Evolutionary conservation across 305 asterid genomes (phyloP), one percentile per base, ranked within the genome.

Genomic region (Fraxinus angustifolia): DNA sequence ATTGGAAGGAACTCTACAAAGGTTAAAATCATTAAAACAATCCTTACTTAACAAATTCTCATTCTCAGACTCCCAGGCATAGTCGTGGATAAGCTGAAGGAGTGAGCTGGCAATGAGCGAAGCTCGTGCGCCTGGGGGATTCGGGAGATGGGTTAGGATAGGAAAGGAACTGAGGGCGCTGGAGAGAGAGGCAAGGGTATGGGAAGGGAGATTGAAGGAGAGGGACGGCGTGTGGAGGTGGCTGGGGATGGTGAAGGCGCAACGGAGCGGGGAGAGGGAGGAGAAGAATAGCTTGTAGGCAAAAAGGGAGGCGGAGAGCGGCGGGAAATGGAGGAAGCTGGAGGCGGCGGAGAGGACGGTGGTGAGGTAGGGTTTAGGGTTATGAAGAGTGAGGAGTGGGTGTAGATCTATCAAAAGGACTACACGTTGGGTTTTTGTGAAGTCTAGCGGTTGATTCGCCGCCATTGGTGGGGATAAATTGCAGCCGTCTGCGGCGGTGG

Each of bases 261-360:
- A 88, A 3, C 87, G 91, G 73, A 88, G 86, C 8, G 95, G 95
- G 53, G 94, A 84, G 75, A 94, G 90, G 70, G 98, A 95, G 73
- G 99, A 95, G 88, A 89, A 89, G 91, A 93, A 96, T 80, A 94
- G 26, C 77, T 90, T 90, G 89, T 85, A 89, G 77, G 98, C 91
- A 81, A 89, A 93, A 74, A 96, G 92, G 6, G 98, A 65, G 68
- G 81, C 35, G 30, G 92, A 75, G 75, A 96, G 92, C 35, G 95
- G 90, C 2, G 93, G 87, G 81, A 92, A 92, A 1, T 36, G 67
- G 82, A 94, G 93, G 87, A 94, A 85, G 85, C 95, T 97, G 8
- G 87, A 80, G 34, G 93, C 88, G 79, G 91, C 90, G 67, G 93
- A 82, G 65, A 79, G 78, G 77, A 93, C 84, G 65, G 90, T 81